Evolutionary conservation across 2,329 filamentous ascomycete genomes (phyloP), one percentile per base, ranked within the genome.

Genomic region (Mycosphaerella sp.): DNA sequence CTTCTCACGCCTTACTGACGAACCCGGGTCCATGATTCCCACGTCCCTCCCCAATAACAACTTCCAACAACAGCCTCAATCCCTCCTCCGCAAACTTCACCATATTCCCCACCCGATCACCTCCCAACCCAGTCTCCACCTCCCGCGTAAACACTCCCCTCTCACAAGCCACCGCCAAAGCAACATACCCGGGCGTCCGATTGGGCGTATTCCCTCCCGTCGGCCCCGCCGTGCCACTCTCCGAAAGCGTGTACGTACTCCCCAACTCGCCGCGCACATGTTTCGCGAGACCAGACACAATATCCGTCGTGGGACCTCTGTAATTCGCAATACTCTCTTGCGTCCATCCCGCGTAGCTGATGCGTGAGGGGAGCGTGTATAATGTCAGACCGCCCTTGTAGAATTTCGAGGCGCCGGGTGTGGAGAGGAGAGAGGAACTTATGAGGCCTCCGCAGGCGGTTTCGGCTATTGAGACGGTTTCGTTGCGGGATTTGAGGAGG

Each of bases 191-290:
- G 70, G 80, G 81, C 32, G 71, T 78, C 35, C 81, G 67, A 63
- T 83, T 84, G 55, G 68, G 70, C 40, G 75, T 78, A 25, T 66
- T 67, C 0, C 80, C 81, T 10, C 77, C 79, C 0, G 77, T 81
- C 7, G 81, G 81, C 0, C 81, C 81, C n/a, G 81, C 81, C 2
- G 80, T 84, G 1, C 81, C 81, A 46, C 75, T 79, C 70, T 84
- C 80, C 49, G 71, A 73, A 6, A 84, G 61, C 7, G 75, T 75
- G 61, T 82, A 84, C 14, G 79, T 82, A 51, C 73, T 75, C 6
- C 71, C 70, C 21, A 84, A 64, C 40, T 73, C 78, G n/a, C 61
- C 67, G n/a, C 80, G 67, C 25, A 80, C 76, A 59, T 81, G 75
- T 36, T 73, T 71, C 0, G 81, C 81, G 6, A 85, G 62, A 0